A percentile compares a stretch with the other conserved stretches of the same genome.
These are phyloP conservation scores for Alternaria gansuensis DNA, from an alignment of 2,329 filamentous ascomycete genomes.

Conservation along the genomic window DNA sequence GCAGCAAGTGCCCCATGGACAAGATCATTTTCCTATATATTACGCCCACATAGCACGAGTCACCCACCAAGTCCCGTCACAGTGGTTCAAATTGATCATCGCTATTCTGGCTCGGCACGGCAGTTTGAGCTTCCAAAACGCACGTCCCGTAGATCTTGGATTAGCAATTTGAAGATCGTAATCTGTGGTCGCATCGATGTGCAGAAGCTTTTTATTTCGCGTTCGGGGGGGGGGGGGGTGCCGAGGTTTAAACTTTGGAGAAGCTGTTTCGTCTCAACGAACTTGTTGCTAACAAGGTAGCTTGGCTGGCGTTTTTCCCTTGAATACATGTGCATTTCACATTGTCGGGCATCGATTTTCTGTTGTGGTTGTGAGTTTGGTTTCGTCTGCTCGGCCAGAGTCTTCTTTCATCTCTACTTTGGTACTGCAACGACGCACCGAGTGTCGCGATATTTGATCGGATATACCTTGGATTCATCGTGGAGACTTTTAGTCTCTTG, in stretches of 20 bases:
- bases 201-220: constrained; percentile 6
- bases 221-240: neutral
- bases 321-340: neutral
- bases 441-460: neutral
- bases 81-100: constrained; percentile 10
- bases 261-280: neutral
- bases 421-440: neutral
- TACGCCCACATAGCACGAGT: constrained; percentile 6
- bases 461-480: neutral
- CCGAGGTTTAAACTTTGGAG: neutral
- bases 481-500: neutral
- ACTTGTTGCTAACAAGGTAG: neutral
- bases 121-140: constrained; percentile 6
- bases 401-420: neutral
- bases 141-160: constrained; percentile 6
- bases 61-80: neutral
- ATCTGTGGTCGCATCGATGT: neutral
- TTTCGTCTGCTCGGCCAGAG: neutral
- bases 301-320: neutral
- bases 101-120: constrained; percentile 5
- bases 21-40: neutral
- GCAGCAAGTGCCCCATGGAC: neutral
- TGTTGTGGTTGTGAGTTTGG: neutral
- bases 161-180: neutral
- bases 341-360: neutral